Evolutionary conservation across 306 rosid genomes (phyloP), one percentile per base, ranked within the genome.

Genomic region (Rosa rugosa): DNA sequence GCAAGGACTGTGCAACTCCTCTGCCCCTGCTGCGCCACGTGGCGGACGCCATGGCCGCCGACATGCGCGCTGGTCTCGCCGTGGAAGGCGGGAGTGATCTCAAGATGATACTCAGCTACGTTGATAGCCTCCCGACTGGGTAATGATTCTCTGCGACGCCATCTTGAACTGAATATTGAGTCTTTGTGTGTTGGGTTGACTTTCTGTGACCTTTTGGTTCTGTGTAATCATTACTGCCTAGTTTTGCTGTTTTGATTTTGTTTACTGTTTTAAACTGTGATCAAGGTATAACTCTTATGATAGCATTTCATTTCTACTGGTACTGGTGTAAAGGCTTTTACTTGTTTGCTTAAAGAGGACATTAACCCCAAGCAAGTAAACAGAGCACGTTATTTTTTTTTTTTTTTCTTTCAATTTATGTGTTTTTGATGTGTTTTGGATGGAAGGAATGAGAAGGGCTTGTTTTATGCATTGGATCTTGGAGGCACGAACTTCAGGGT

Each of bases 401-500:
- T 4, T 16, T 6, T 10, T 65, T 27, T 27, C 38, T 11, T 31
- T 40, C 20, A 38, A 40, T 67, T 38, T 57, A 22, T 50, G 54
- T 53, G 68, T 53, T 18, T 53, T 46, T 62, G 23, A 41, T 31
- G 11, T 38, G 70, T 46, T 23, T 53, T 87, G 75, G 57, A 67
- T 92, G 97, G 84, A 92, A 92, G 99, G 84, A 92, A 92, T 41
- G 99, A 94, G 88, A 82, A 81, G 59, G 99, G 99, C 2, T 84
- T 94, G 89, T 92, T 91, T 73, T 94, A 92, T 86, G 99, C 95
- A 20, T 79, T 92, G 91, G 99, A 94, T 89, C 97, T 94, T 49
- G 99, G 99, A 34, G 99, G 99, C 57, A 91, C 99, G 3, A 92
- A 94, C 77, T 94, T 94, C 83, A 86, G 97, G 63, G 97, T 92